Percentiles rank a stretch among this genome's conserved stretches.
Conservation (phyloP, 257 asterid genomes). For the Capsicum baccatum region DNA sequence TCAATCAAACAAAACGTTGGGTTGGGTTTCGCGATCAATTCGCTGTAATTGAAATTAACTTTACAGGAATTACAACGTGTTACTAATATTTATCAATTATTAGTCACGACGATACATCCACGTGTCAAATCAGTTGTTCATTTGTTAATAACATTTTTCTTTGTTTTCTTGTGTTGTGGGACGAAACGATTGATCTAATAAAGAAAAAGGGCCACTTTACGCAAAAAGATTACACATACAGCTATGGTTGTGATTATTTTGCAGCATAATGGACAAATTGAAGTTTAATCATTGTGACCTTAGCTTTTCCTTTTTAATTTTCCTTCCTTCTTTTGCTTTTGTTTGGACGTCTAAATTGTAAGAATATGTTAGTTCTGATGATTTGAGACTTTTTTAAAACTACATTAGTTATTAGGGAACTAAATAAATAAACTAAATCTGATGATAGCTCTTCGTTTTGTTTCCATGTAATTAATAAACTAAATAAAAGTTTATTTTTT, state of each 20-base stretch:
- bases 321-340: not conserved
- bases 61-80: not conserved
- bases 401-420: not conserved
- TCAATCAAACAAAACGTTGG: not conserved
- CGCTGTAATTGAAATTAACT: not conserved
- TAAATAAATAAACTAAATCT: no score
- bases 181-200: not conserved
- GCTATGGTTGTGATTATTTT: slow-evolving; percentile 10
- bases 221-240: not conserved
- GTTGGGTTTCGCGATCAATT: not conserved
- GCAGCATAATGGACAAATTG: slow-evolving; percentile 15
- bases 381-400: not conserved
- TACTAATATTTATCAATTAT: not conserved
- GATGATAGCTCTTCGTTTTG: no score
- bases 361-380: not conserved
- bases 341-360: not conserved
- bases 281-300: slow-evolving; percentile 15
- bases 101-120: not conserved
- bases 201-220: not conserved
- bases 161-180: slow-evolving; percentile 24
- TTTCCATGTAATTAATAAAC: no score
- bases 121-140: not conserved
- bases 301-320: not conserved
- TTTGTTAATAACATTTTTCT: not conserved
- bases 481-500: no score